Evolutionary conservation across 148 eudicot genomes (phyloP).

Genomic region (Limonium bicolor): DNA sequence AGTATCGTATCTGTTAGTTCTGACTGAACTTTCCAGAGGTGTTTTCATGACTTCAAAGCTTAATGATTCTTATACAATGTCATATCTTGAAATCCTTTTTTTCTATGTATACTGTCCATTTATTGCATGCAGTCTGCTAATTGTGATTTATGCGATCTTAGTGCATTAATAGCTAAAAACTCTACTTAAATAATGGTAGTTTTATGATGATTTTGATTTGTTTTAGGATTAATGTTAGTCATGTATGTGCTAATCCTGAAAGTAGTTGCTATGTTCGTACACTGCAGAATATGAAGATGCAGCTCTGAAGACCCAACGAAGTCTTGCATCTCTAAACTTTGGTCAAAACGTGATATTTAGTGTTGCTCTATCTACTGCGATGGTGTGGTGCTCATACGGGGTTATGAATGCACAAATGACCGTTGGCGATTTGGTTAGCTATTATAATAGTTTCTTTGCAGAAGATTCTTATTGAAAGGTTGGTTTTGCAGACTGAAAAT

Average conservation of each 20-base stretch:
- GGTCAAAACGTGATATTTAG: slow-evolving; percentile 85
- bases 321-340: slow-evolving; percentile 85
- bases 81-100: too few relatives aligned
- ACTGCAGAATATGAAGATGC: slow-evolving; percentile 83
- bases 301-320: slow-evolving; percentile 84
- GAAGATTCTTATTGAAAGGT: slow-evolving; percentile 4
- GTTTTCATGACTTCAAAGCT: too few relatives aligned
- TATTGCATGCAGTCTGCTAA: too few relatives aligned
- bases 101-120: too few relatives aligned
- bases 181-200: too few relatives aligned
- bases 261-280: neutral
- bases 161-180: too few relatives aligned
- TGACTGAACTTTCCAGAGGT: too few relatives aligned
- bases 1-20: too few relatives aligned
- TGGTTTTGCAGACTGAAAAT: neutral
- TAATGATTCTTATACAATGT: too few relatives aligned
- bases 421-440: slow-evolving; percentile 86
- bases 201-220: too few relatives aligned
- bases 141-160: too few relatives aligned
- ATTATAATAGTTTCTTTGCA: neutral
- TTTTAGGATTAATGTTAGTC: too few relatives aligned
- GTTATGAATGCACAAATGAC: slow-evolving; percentile 73
- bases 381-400: slow-evolving; percentile 71
- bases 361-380: slow-evolving; percentile 70
- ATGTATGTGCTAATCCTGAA: neutral